Evolutionary conservation across 108 stramenopile genomes (phyloP).

Genomic region (Fragilariopsis cylindrus): DNA sequence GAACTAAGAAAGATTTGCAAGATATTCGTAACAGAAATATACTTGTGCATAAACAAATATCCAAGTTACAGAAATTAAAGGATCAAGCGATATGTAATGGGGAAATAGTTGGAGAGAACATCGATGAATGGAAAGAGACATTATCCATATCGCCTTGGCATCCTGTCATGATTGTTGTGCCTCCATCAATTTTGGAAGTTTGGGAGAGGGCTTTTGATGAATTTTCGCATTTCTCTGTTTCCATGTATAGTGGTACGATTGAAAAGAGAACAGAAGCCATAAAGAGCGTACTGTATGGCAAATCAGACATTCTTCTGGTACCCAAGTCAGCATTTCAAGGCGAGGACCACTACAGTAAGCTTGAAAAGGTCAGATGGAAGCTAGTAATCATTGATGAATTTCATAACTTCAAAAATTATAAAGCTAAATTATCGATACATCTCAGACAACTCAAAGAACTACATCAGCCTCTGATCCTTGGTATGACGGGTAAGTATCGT

Average conservation of each 20-base stretch:
- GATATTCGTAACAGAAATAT: constrained; percentile 35
- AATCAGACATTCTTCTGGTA: constrained; percentile 67
- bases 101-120: not conserved
- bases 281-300: constrained; percentile 43
- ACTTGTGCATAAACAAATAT: not conserved
- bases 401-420: constrained; percentile 70
- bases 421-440: constrained; percentile 21
- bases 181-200: constrained; percentile 60
- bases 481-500: constrained; percentile 31
- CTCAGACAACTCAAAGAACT: constrained; percentile 36
- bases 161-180: constrained; percentile 80
- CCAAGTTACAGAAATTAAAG: constrained; percentile 29
- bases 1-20: constrained; percentile 54
- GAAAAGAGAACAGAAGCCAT: constrained; percentile 42
- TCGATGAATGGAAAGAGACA: not conserved
- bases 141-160: constrained; percentile 30
- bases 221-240: constrained; percentile 81
- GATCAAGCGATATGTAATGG: constrained; percentile 33
- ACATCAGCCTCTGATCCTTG: constrained; percentile 38
- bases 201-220: constrained; percentile 74
- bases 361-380: constrained; percentile 64
- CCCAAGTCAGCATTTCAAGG: constrained; percentile 56
- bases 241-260: constrained; percentile 30
- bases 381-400: constrained; percentile 83
- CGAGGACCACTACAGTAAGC: constrained; percentile 11